phyloP scores from a whole-genome alignment of 495 filamentous ascomycete genomes.

The Ascodesmis nigricans region DNA sequence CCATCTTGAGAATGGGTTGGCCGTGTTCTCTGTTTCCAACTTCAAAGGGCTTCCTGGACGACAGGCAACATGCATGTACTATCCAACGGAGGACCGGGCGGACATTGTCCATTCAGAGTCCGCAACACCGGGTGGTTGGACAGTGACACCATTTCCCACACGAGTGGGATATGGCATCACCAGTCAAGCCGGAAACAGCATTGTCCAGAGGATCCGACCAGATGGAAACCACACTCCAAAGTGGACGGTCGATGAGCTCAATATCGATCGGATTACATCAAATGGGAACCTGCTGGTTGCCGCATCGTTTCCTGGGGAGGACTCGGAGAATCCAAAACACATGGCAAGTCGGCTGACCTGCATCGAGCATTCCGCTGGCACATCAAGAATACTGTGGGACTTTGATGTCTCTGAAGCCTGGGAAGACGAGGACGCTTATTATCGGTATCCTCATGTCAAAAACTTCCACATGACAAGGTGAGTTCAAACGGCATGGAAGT shows the following conservation, averaged over 20 bases:
- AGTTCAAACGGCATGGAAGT: slow-evolving; percentile 1
- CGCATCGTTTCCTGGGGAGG: slow-evolving; percentile 13
- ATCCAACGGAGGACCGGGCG: slow-evolving; percentile 9
- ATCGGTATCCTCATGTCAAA: slow-evolving; percentile 18
- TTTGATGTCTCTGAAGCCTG: slow-evolving; percentile 16
- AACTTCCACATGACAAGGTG: slow-evolving; percentile 21
- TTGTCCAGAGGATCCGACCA: too few relatives aligned
- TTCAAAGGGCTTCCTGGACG: not conserved
- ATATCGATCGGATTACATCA: slow-evolving; percentile 14
- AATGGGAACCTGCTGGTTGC: slow-evolving; percentile 16
- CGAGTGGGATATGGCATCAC: slow-evolving; percentile 12
- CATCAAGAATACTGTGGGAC: slow-evolving; percentile 19
- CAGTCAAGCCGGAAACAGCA: too few relatives aligned
- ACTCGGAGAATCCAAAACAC: too few relatives aligned
- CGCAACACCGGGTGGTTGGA: slow-evolving; percentile 10
- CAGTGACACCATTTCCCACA: slow-evolving; percentile 14
- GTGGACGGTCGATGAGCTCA: too few relatives aligned
- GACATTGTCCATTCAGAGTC: slow-evolving; percentile 9
- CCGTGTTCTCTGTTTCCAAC: slow-evolving; percentile 10
- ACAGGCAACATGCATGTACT: slow-evolving; percentile 9
- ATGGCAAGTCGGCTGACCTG: too few relatives aligned
- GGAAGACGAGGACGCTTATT: slow-evolving; percentile 13
- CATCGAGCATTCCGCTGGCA: too few relatives aligned
- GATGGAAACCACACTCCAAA: too few relatives aligned
- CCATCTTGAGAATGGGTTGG: slow-evolving; percentile 12